Conservation (phyloP, 2,329 filamentous ascomycete species). For the Calonectria pseudoturangicola region DNA sequence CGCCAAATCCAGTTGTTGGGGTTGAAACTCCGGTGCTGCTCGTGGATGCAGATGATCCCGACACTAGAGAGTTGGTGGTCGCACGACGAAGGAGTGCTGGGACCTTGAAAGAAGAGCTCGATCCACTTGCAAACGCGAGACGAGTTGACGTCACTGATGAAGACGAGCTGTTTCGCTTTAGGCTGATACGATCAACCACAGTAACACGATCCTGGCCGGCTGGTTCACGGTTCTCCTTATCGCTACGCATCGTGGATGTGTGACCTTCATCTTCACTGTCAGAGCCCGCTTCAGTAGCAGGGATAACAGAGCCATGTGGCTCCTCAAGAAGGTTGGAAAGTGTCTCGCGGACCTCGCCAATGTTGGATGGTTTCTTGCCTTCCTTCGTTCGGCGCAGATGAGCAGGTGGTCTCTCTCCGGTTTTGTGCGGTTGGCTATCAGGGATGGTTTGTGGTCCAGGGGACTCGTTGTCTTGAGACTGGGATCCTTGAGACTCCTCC, state of each 20-base stretch:
- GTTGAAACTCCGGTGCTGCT: constrained; percentile 59
- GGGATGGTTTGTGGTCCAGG: constrained; percentile 63
- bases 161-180: constrained; percentile 75
- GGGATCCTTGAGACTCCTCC: constrained; percentile 61
- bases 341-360: constrained; percentile 88
- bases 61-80: constrained; percentile 78
- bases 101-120: constrained; percentile 75
- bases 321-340: constrained; percentile 89
- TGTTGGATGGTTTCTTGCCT: constrained; percentile 80
- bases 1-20: constrained; percentile 63
- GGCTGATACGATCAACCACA: constrained; percentile 83
- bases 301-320: constrained; percentile 70
- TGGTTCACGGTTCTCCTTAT: constrained; percentile 71
- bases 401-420: constrained; percentile 73
- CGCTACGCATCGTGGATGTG: constrained; percentile 54
- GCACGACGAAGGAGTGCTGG: constrained; percentile 83
- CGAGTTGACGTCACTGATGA: constrained; percentile 58
- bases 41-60: constrained; percentile 58
- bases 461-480: constrained; percentile 57
- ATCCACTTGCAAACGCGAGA: constrained; percentile 74
- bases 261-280: constrained; percentile 65
- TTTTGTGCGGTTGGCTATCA: constrained; percentile 70
- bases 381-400: constrained; percentile 77
- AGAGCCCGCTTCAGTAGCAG: constrained; percentile 61
- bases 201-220: constrained; percentile 61